These are phyloP conservation scores for Cornus controversa DNA, from an alignment of 148 eudicot genomes.

Conservation along the genomic window DNA sequence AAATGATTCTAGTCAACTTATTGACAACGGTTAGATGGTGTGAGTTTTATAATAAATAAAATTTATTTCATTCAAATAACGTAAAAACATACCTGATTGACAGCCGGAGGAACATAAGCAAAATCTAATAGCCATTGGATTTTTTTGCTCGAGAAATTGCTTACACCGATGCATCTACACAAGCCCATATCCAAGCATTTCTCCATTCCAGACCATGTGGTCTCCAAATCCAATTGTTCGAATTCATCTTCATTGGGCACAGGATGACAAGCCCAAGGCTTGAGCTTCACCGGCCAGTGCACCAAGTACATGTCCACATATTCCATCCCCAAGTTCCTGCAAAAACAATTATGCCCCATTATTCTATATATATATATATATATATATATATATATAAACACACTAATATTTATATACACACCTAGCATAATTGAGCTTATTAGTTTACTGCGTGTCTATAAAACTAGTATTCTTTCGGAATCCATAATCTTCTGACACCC, in stretches of 20 bases:
- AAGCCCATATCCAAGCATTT: slow-evolving; percentile 54
- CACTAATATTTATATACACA: not conserved
- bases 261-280: slow-evolving; percentile 44
- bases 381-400: not conserved
- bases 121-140: slow-evolving; percentile 37
- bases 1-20: no score
- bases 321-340: slow-evolving; percentile 54
- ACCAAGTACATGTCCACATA: slow-evolving; percentile 63
- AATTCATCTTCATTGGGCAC: slow-evolving; percentile 60
- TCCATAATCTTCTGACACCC: not conserved
- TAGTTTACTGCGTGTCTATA: no score
- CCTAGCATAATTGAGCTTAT: not conserved
- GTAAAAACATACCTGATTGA: slow-evolving; percentile 43
- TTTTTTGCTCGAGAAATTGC: slow-evolving; percentile 57
- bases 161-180: slow-evolving; percentile 58
- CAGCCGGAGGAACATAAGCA: slow-evolving; percentile 51
- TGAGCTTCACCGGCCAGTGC: slow-evolving; percentile 63
- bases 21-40: no score
- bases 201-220: slow-evolving; percentile 65
- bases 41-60: no score
- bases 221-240: slow-evolving; percentile 40
- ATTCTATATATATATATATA: not conserved
- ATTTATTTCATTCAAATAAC: no score
- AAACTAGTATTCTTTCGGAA: not conserved
- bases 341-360: not conserved